Percentiles rank a stretch among this genome's conserved stretches.
phyloP scores from a whole-genome alignment of 768 basidiomycete genomes.

The Astraeus odoratus region DNA sequence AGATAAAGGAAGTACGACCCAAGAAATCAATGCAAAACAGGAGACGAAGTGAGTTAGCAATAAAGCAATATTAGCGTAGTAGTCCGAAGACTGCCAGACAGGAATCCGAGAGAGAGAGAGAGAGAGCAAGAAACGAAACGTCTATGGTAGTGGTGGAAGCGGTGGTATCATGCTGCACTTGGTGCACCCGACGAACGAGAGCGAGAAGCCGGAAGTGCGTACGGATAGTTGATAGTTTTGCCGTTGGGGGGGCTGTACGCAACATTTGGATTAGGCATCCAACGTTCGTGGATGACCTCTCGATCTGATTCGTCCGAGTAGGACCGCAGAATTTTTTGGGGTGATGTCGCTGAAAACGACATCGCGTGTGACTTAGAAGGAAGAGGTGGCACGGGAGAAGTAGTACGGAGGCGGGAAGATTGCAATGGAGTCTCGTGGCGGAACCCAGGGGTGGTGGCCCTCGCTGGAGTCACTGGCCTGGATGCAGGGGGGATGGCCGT shows the following conservation, averaged over 20 bases:
- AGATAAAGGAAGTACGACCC: slow-evolving; percentile 9
- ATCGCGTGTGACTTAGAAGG: slow-evolving; percentile 44
- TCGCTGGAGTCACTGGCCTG: slow-evolving; percentile 29
- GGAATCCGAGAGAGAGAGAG: slow-evolving; percentile 15
- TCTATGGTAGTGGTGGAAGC: slow-evolving; percentile 19
- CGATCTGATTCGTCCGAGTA: slow-evolving; percentile 59
- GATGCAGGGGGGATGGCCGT: slow-evolving; percentile 33
- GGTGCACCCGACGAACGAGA: slow-evolving; percentile 27
- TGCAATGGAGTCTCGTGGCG: slow-evolving; percentile 26
- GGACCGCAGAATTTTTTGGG: slow-evolving; percentile 53
- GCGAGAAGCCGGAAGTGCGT: slow-evolving; percentile 15
- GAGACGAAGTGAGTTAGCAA: slow-evolving; percentile 27
- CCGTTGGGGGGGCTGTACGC: slow-evolving; percentile 32
- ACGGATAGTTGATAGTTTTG: slow-evolving; percentile 22
- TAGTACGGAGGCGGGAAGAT: slow-evolving; percentile 22
- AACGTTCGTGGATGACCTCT: slow-evolving; percentile 54
- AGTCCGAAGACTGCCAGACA: slow-evolving; percentile 22
- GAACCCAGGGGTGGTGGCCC: slow-evolving; percentile 20
- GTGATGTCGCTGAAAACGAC: slow-evolving; percentile 40
- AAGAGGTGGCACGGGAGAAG: slow-evolving; percentile 23
- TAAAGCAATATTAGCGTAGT: slow-evolving; percentile 29
- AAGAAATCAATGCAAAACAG: slow-evolving; percentile 16
- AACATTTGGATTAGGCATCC: slow-evolving; percentile 47
- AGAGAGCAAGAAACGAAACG: slow-evolving; percentile 8
- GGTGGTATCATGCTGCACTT: slow-evolving; percentile 28